Conservation (phyloP, 805 yeast species). For the Lachancea meyersii region DNA sequence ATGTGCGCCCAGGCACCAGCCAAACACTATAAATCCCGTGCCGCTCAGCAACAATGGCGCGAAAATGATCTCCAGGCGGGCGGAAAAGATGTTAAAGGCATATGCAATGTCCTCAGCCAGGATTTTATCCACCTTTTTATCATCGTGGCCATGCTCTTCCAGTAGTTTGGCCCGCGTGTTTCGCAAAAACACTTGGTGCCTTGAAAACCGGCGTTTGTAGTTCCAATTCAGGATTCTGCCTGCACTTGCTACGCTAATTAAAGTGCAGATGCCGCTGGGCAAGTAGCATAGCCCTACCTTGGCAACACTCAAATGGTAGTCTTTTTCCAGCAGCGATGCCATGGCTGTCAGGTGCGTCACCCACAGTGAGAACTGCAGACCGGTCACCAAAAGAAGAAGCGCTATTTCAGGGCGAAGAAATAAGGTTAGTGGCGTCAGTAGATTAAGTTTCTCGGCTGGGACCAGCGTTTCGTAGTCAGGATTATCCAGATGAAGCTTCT, state of each 20-base stretch:
- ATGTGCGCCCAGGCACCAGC: slow-evolving; percentile 60
- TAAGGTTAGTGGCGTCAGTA: slow-evolving; percentile 40
- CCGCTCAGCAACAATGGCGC: slow-evolving; percentile 39
- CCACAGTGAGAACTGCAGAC: slow-evolving; percentile 65
- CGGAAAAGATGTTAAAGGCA: slow-evolving; percentile 48
- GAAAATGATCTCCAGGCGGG: slow-evolving; percentile 46
- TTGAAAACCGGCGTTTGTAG: slow-evolving; percentile 25
- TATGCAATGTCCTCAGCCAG: slow-evolving; percentile 24
- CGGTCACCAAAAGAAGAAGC: slow-evolving; percentile 48
- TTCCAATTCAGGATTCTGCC: slow-evolving; percentile 53
- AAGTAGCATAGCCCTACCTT: slow-evolving; percentile 67
- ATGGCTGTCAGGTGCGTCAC: slow-evolving; percentile 61
- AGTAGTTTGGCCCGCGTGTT: slow-evolving; percentile 14
- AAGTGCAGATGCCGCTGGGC: slow-evolving; percentile 65
- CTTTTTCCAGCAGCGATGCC: slow-evolving; percentile 45
- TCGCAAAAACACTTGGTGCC: slow-evolving; percentile 21
- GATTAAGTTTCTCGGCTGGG: slow-evolving; percentile 22
- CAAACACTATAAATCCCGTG: slow-evolving; percentile 45
- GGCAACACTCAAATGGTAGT: slow-evolving; percentile 47
- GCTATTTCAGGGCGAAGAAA: slow-evolving; percentile 40
- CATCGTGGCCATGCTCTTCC: slow-evolving; percentile 18
- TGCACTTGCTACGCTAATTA: slow-evolving; percentile 50
- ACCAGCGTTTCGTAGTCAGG: slow-evolving; percentile 32
- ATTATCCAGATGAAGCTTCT: slow-evolving; percentile 23
- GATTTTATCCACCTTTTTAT: slow-evolving; percentile 16